Evolutionary conservation across 306 rosid genomes (phyloP).

Genomic region (Myrica gale): DNA sequence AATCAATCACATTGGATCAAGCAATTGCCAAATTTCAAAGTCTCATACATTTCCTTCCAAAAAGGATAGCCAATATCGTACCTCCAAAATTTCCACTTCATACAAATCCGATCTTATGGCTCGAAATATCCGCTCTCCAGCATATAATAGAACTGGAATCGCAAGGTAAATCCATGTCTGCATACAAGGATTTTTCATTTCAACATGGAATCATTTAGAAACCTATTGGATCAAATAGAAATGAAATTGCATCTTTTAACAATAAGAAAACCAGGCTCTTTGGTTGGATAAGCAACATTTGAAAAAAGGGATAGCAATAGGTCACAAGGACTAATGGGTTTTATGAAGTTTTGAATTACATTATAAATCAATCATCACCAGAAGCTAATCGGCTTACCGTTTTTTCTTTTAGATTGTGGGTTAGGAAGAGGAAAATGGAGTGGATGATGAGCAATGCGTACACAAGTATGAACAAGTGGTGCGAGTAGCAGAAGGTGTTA

Average conservation of each 20-base stretch:
- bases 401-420: conserved; percentile 58
- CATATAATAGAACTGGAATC: conserved; percentile 62
- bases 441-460: conserved; percentile 77
- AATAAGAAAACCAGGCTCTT: background rate
- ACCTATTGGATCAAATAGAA: background rate
- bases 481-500: conserved; percentile 88
- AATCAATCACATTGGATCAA: background rate
- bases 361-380: background rate
- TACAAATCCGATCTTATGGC: conserved; percentile 74
- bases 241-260: background rate
- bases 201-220: background rate
- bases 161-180: conserved; percentile 92
- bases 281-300: too few relatives aligned
- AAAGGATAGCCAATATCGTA: conserved; percentile 24
- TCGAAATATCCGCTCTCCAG: conserved; percentile 74
- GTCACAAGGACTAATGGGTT: too few relatives aligned
- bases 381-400: conserved; percentile 43
- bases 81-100: conserved; percentile 69
- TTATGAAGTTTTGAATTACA: too few relatives aligned
- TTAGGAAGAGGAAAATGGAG: conserved; percentile 84
- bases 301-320: background rate
- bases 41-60: background rate
- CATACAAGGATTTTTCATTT: conserved; percentile 16
- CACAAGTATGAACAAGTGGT: conserved; percentile 81
- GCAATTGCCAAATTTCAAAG: background rate